Percentiles rank a stretch among this genome's conserved stretches.
phyloP scores from a whole-genome alignment of 768 basidiomycete species.

The Paxillus ammoniavirescens region DNA sequence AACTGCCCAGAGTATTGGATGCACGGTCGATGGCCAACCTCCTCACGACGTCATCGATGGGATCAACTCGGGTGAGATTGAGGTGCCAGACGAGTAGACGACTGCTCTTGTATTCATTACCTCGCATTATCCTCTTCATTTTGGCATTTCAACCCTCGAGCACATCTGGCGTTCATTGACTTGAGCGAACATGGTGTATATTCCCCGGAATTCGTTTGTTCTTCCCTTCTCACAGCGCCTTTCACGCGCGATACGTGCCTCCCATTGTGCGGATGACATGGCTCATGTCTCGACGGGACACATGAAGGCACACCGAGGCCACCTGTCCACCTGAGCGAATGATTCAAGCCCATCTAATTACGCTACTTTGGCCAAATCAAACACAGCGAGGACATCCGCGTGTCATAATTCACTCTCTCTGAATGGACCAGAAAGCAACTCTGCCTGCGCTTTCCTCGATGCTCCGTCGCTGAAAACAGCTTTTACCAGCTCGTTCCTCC shows the following conservation, averaged over 20 bases:
- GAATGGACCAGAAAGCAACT: slow-evolving; percentile 5
- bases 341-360: too few species aligned
- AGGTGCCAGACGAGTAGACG: slow-evolving; percentile 80
- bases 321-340: too few species aligned
- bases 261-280: too few species aligned
- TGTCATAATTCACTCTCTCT: slow-evolving; percentile 6
- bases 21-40: slow-evolving; percentile 91
- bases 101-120: slow-evolving; percentile 18
- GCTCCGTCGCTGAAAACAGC: not conserved
- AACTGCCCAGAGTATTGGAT: slow-evolving; percentile 94
- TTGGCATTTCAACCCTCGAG: slow-evolving; percentile 7
- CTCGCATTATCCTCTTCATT: slow-evolving; percentile 11
- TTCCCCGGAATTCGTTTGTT: too few species aligned
- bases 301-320: too few species aligned
- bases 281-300: too few species aligned
- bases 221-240: too few species aligned
- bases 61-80: slow-evolving; percentile 81
- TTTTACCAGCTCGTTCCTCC: slow-evolving; percentile 26
- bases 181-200: not conserved
- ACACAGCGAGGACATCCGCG: too few species aligned
- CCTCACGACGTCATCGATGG: slow-evolving; percentile 92
- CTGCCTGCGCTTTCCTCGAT: not conserved
- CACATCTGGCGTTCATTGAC: not conserved
- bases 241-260: too few species aligned
- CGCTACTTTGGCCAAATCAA: too few species aligned